Conservation (phyloP, 176 grass and related monocot genomes). For the Rhynchospora pubera region DNA sequence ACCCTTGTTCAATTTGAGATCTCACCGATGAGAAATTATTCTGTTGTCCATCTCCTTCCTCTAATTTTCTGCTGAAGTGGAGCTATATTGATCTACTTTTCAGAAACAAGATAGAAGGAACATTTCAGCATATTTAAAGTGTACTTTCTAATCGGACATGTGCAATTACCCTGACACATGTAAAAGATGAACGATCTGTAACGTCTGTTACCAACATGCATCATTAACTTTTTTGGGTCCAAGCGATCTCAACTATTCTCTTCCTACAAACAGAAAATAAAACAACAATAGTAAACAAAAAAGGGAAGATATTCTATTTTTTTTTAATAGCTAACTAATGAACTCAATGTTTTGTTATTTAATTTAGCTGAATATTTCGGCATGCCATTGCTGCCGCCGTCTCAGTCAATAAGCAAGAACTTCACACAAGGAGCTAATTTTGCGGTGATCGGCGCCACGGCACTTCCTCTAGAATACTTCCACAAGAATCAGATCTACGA, state of each 20-base stretch:
- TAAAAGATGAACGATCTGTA: constrained; percentile 10
- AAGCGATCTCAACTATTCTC: constrained; percentile 3
- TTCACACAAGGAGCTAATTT: constrained; percentile 54
- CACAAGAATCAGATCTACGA: not conserved
- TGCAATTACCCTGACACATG: constrained; percentile 10
- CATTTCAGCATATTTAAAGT: not conserved
- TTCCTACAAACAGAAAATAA: not conserved
- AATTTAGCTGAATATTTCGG: constrained; percentile 43
- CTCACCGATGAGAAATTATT: not conserved
- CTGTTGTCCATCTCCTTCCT: not conserved
- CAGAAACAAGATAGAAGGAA: not conserved
- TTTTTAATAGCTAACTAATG: not conserved
- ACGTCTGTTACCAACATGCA: constrained; percentile 8
- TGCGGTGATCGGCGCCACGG: constrained; percentile 33
- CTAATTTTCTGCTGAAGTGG: not conserved
- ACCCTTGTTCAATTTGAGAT: not conserved
- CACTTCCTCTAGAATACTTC: constrained; percentile 11
- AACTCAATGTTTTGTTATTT: not conserved
- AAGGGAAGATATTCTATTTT: not conserved
- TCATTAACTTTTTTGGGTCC: constrained; percentile 2
- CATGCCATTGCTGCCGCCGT: constrained; percentile 41
- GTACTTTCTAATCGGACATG: not conserved
- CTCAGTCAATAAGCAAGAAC: constrained; percentile 18
- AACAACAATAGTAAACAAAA: not conserved
- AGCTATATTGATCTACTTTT: constrained; percentile 8